Evolutionary conservation across 2,329 filamentous ascomycete genomes (phyloP), one percentile per base, ranked within the genome.

Genomic region (Colletotrichum abscissum): DNA sequence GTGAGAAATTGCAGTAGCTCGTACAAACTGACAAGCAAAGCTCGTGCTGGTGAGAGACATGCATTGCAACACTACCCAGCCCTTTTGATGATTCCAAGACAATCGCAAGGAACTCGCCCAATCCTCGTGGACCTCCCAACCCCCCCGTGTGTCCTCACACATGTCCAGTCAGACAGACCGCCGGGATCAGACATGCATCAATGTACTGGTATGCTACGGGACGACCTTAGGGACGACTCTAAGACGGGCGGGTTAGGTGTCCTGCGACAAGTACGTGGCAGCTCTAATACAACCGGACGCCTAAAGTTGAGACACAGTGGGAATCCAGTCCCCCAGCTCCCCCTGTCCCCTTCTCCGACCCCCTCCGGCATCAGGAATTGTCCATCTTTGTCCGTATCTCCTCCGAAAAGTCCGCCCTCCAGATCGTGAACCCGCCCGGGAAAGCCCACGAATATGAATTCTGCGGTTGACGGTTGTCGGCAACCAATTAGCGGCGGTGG

Each of bases 41-140:
- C 38, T 42, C 16, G 38, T 42, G 42, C 59, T 59, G 30, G 42
- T 52, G 66, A 64, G 52, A 72, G 59, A 72, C 69, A 72, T 59
- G 66, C 54, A 33, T 52, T 19, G 19, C 28, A 49, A 16, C 38
- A 49, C 9, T 16, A n/a, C n/a, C 28, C n/a, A 30, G 19, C 42
- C n/a, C 28, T 52, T 42, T 8, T 42, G 7, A 42, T 42, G 38
- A 49, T 22, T 49, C 42, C 19, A 49, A 22, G 42, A 49, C 28
- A 52, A 26, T 16, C 28, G n/a, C n/a, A 26, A 59, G 52, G 62
- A 72, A 72, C 58, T 24, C 62, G 38, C 26, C 69, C 58, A 72
- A 69, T 64, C 38, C n/a, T 54, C 38, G 54, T 14, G 14, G 19
- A 56, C 8, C 2, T 58, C 35, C 59, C 35, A 54, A 38, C 67